phyloP scores from a whole-genome alignment of 108 stramenopile genomes.

The Skeletonema menzelii region DNA sequence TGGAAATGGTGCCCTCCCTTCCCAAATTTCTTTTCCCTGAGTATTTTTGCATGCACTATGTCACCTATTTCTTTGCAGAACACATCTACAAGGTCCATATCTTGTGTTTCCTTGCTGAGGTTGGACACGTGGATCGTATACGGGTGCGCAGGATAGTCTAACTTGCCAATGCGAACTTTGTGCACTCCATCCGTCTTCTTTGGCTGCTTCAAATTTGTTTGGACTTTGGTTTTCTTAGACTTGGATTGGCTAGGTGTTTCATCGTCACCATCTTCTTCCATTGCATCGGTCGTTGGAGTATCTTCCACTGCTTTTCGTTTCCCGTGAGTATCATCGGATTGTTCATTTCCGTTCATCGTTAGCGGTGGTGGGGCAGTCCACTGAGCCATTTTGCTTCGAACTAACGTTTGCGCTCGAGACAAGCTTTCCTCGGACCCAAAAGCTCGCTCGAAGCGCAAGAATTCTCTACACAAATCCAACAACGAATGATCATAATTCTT shows the following conservation, averaged over 20 bases:
- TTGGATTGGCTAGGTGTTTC: constrained; percentile 2
- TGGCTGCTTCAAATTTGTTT: constrained; percentile 45
- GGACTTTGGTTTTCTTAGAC: constrained; percentile 39
- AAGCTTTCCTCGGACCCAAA: constrained; percentile 74
- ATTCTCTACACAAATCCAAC: constrained; percentile 68
- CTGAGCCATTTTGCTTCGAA: constrained; percentile 58
- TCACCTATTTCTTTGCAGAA: constrained; percentile 68
- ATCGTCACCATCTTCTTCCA: constrained; percentile 23
- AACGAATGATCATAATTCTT: constrained; percentile 61
- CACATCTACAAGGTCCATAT: constrained; percentile 86
- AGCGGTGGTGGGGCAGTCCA: constrained; percentile 7
- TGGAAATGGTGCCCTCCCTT: constrained; percentile 49
- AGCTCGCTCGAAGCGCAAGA: constrained; percentile 63
- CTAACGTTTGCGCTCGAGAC: constrained; percentile 40
- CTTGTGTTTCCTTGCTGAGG: constrained; percentile 63
- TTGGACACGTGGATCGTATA: constrained; percentile 84
- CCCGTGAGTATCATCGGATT: constrained; percentile 25
- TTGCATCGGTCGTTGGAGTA: background rate
- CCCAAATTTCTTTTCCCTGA: constrained; percentile 70
- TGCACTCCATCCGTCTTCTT: constrained; percentile 54
- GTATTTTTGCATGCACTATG: constrained; percentile 81
- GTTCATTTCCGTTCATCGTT: constrained; percentile 4
- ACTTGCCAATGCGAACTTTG: constrained; percentile 74
- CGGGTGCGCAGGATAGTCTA: constrained; percentile 89
- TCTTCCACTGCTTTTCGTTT: constrained; percentile 35